Conservation (phyloP, 73 alveolate genomes). For the Paramecium tetraurelia region DNA sequence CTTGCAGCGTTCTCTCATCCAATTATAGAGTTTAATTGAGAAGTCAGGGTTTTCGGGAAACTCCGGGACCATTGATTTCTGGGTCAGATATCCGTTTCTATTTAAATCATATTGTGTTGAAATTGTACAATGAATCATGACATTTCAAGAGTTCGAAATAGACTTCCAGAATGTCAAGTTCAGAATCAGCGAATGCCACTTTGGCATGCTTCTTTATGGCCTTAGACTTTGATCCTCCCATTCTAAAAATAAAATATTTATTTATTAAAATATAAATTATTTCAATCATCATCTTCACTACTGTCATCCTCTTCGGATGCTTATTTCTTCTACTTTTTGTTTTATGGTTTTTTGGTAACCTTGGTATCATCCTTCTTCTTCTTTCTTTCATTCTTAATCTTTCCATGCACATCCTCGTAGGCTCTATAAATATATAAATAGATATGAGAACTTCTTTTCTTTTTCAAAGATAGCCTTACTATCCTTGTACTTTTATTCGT, state of each 20-base stretch:
- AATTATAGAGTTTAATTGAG: slow-evolving; percentile 30
- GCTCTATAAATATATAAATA: not conserved
- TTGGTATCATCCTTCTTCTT: not conserved
- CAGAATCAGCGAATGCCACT: slow-evolving; percentile 18
- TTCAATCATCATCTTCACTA: slow-evolving; percentile 33
- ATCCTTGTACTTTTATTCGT: slow-evolving; percentile 27
- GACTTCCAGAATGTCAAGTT: not conserved
- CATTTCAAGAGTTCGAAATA: not conserved
- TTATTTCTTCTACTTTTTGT: not conserved
- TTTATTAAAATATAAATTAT: not conserved
- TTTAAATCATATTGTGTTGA: not conserved
- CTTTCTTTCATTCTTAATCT: slow-evolving; percentile 37
- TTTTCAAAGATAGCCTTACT: slow-evolving; percentile 28
- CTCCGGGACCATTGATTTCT: not conserved
- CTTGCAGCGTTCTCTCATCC: slow-evolving; percentile 37
- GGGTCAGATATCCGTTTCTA: slow-evolving; percentile 38
- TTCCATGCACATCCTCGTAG: slow-evolving; percentile 31
- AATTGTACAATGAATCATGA: not conserved
- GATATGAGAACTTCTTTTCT: slow-evolving; percentile 22
- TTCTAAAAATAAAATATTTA: not conserved
- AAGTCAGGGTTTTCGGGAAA: slow-evolving; percentile 43
- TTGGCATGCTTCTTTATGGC: slow-evolving; percentile 6
- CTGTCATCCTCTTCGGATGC: not conserved
- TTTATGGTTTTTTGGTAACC: not conserved
- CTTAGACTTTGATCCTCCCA: slow-evolving; percentile 47